Base-by-base conservation (phyloP, 2,329 filamentous ascomycete species). In the Epichloe bromicola region DNA sequence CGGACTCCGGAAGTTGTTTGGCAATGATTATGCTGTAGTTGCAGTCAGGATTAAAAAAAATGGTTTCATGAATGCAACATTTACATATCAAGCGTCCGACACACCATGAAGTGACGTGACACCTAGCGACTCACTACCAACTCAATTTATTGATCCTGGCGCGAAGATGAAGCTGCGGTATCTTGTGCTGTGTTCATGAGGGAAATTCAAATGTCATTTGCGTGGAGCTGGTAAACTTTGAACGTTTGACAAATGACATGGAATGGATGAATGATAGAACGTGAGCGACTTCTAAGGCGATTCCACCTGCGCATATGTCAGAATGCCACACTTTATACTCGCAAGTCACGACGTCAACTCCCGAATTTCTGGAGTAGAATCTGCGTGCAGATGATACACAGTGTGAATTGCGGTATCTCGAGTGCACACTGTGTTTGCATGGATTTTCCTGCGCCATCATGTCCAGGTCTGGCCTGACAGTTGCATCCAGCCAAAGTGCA, bases 1-100 rank as follows among this genome's bases (percentile, higher is more conserved):
- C 63, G 65, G 67, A 65, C 63, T 68, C 62, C 61, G 67, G 67
- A 68, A 65, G 65, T 63, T 65, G 61, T 61, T 64, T 66, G 67
- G 61, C 62, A 66, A 66, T 63, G 67, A 65, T 67, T 70, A 67
- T 70, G 65, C 64, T 66, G 68, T 70, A 70, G 66, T 68, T 65
- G 66, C 69, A 71, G 67, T 68, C 65, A 61, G 63, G 61, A 69
- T 69, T 65, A 64, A 64, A 68, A 14, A 65, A 65, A 63, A 61
- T 65, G 39, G 36, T 26, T 67, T 69, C 63, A 69, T 63, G 68
- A 68, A 63, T 62, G 64, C 61, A 67, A 63, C 54, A 51, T 53
- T 12, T 40, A 46, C 33, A 46, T 46, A 49, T 45, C 7, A 42
- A 34, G 17, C 12, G 3, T 8, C 19, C 7, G 10, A 37, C 33